These are phyloP conservation scores for Calonectria crousiana DNA, from an alignment of 2,329 filamentous ascomycete species.

Conservation along the genomic window DNA sequence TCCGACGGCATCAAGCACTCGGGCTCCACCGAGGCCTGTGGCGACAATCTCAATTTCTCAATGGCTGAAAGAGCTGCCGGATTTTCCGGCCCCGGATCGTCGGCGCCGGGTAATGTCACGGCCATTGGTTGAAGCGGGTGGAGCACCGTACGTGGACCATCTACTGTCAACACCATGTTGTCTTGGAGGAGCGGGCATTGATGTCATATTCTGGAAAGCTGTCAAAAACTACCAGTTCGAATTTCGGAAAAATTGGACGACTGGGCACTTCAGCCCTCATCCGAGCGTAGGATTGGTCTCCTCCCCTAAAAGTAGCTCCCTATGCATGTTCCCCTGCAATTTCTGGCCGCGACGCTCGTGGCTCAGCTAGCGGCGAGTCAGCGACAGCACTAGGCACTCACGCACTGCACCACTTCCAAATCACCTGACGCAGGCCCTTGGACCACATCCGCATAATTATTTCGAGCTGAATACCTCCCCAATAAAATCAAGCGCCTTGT, in stretches of 20 bases:
- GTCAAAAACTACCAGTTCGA: background rate
- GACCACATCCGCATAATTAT: background rate
- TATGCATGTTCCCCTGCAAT: background rate
- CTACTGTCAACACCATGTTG: background rate
- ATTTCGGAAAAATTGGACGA: background rate
- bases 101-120: background rate
- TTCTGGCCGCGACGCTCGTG: background rate
- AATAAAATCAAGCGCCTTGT: slow-evolving; percentile 15
- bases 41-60: background rate
- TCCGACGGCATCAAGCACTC: background rate
- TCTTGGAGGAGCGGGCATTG: background rate
- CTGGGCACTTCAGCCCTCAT: no score
- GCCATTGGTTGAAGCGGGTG: background rate
- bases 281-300: background rate
- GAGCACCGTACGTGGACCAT: background rate
- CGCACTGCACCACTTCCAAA: background rate
- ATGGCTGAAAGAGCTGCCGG: background rate
- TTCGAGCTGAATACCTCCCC: background rate
- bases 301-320: background rate
- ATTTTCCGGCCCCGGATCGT: background rate
- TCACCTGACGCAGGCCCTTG: background rate
- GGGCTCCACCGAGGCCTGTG: background rate
- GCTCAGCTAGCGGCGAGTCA: background rate
- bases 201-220: background rate
- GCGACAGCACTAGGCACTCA: background rate